Evolutionary conservation across 2,329 filamentous ascomycete species (phyloP).

Genomic region (Hymenoscyphus scutula): DNA sequence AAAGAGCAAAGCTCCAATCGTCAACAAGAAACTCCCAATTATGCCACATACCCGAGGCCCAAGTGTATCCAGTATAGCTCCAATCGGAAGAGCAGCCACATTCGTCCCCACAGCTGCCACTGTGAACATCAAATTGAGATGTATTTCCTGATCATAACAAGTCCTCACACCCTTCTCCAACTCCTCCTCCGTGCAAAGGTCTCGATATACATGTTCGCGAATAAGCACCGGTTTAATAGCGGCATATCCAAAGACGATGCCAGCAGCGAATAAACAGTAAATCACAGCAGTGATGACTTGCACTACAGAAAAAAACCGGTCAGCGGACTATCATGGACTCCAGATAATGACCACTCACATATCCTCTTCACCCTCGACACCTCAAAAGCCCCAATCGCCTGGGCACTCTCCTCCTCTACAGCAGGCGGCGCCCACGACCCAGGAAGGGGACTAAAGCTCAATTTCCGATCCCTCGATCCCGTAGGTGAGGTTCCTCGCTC

Average conservation of each 20-base stretch:
- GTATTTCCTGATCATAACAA: constrained; percentile 60
- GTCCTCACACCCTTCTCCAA: constrained; percentile 47
- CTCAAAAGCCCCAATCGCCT: constrained; percentile 39
- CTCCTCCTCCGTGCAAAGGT: constrained; percentile 57
- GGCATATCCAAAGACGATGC: constrained; percentile 80
- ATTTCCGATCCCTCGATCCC: constrained; percentile 25
- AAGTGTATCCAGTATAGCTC: constrained; percentile 78
- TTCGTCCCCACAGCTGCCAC: constrained; percentile 86
- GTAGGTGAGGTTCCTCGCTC: constrained; percentile 26
- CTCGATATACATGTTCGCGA: constrained; percentile 66
- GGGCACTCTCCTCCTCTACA: constrained; percentile 15
- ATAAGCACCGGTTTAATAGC: constrained; percentile 81
- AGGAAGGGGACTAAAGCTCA: constrained; percentile 30
- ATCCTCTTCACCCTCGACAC: constrained; percentile 38
- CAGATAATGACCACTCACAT: constrained; percentile 24
- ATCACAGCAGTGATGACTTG: constrained; percentile 68
- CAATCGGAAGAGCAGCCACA: constrained; percentile 79
- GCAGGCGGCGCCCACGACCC: constrained; percentile 24
- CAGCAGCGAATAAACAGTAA: constrained; percentile 75
- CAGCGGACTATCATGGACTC: constrained; percentile 4
- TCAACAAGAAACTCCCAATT: constrained; percentile 66
- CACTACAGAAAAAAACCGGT: constrained; percentile 42
- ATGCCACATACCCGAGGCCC: constrained; percentile 76
- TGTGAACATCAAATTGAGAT: constrained; percentile 89
- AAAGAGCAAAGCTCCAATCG: constrained; percentile 69